These are phyloP conservation scores for Psophocarpus tetragonolobus DNA, from an alignment of 306 rosid species.

Conservation along the genomic window DNA sequence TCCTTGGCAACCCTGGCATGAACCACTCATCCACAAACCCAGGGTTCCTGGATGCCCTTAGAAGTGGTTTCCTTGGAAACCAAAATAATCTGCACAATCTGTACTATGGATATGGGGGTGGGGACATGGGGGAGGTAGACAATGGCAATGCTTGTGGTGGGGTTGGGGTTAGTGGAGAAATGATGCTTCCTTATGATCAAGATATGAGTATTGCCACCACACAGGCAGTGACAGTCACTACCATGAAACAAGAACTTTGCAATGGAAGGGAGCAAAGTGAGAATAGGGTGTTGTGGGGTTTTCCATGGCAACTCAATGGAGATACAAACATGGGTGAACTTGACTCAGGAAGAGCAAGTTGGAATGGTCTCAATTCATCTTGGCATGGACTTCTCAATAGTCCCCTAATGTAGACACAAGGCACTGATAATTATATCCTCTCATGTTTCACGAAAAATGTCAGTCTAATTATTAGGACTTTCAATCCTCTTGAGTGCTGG, in stretches of 20 bases:
- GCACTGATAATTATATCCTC: slow-evolving; percentile 26
- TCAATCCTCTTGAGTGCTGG: slow-evolving; percentile 33
- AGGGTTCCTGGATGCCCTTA: slow-evolving; percentile 57
- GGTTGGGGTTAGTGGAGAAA: slow-evolving; percentile 51
- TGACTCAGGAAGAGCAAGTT: slow-evolving; percentile 73
- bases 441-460: slow-evolving; percentile 36
- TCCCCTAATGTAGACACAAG: slow-evolving; percentile 71
- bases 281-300: slow-evolving; percentile 71
- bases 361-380: slow-evolving; percentile 70
- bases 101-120: slow-evolving; percentile 70
- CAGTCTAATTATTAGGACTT: slow-evolving; percentile 29
- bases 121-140: slow-evolving; percentile 59
- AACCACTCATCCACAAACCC: slow-evolving; percentile 35
- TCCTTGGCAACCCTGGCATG: slow-evolving; percentile 41
- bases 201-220: slow-evolving; percentile 57
- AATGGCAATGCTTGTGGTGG: slow-evolving; percentile 41
- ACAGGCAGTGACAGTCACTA: slow-evolving; percentile 69
- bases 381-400: slow-evolving; percentile 94
- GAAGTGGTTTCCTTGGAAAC: slow-evolving; percentile 61
- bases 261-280: slow-evolving; percentile 52
- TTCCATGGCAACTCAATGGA: slow-evolving; percentile 79
- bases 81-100: slow-evolving; percentile 49
- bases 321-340: slow-evolving; percentile 58
- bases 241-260: slow-evolving; percentile 78
- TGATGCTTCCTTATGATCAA: slow-evolving; percentile 51